Evolutionary conservation across 345 rosid genomes (phyloP), one percentile per base, ranked within the genome.

Genomic region (Rubroshorea leprosula): DNA sequence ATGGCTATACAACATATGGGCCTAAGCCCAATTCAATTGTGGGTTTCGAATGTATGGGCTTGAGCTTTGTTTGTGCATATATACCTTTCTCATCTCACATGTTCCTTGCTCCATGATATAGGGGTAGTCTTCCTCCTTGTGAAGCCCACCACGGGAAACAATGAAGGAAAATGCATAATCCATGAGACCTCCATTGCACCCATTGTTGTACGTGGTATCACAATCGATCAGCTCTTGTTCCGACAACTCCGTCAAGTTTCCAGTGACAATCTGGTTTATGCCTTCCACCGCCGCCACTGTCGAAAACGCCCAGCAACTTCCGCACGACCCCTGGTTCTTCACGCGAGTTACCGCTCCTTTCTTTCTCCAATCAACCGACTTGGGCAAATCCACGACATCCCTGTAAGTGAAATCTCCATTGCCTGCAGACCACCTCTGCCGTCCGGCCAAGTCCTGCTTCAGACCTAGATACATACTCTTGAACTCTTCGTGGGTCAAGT

Each of bases 291-390:
- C 89, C 9, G 97, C 91, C 0, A 90, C 75, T 0, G 96, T 80
- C 8, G 96, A 91, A 74, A 91, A 91, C 16, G 95, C 98, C 98
- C 98, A 87, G 65, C 96, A 91, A 63, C 98, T 91, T 66, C 90
- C 90, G 22, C 95, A 87, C n/a, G 84, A 80, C 14, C 97, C 95
- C 59, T 84, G 97, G 79, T 87, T 86, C 86, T 90, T 90, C 39
- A 87, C 83, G 1, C 78, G 59, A 22, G 84, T 55, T 23, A 87
- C 95, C n/a, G 85, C 88, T 57, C 92, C 92, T 69, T 83, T 83
- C 81, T 86, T 79, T 63, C 97, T 86, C 97, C 95, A 90, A 38
- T 86, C 95, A 31, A 86, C 78, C 14, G 89, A 77, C 58, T 75
- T 79, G 10, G 92, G 95, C 58, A 80, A 49, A 50, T 55, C 75